Base-by-base conservation (phyloP, 345 rosid genomes). In the Kernera saxatilis region DNA sequence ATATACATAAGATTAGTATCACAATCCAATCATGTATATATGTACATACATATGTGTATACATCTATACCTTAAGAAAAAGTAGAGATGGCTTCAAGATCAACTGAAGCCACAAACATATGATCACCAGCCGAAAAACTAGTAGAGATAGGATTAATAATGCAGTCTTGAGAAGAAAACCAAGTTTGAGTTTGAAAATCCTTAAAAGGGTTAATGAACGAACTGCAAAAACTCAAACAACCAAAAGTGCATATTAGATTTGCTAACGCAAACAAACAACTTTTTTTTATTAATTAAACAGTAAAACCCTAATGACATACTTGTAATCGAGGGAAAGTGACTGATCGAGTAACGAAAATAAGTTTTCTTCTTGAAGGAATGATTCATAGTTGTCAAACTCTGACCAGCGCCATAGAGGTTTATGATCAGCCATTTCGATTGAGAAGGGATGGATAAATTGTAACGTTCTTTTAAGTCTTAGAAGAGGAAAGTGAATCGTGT, bases 51-150 rank as follows among this genome's bases (percentile, higher is more conserved):
- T 12, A 1, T 13, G 17, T 5, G 14, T 19, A n/a, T n/a, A 51
- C 3, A 36, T 41, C 25, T 17, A 29, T 61, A 85, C 87, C 87
- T 81, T 71, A 77, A 36, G 62, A 21, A 3, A 49, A 29, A 13
- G 9, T 40, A 17, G 77, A 60, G 43, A 19, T 32, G 33, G 72
- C 17, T 55, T 69, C 76, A 50, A 76, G 39, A 69, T 76, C 78
- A 32, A 66, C 58, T 1, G 82, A 52, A 35, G 58, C 9, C 60
- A 27, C 19, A 1, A 68, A 48, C 44, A 75, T 67, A 35, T 57
- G 36, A 41, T 43, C 65, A 32, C 67, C 80, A 6, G n/a, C 2
- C 21, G 15, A 35, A 6, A 64, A 56, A 15, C 26, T 30, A 14
- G 71, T 71, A 67, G 69, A 66, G 53, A 65, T 33, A 9, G 78